Conservation (phyloP, 2,329 filamentous ascomycete genomes). For the Fusarium drepaniforme region DNA sequence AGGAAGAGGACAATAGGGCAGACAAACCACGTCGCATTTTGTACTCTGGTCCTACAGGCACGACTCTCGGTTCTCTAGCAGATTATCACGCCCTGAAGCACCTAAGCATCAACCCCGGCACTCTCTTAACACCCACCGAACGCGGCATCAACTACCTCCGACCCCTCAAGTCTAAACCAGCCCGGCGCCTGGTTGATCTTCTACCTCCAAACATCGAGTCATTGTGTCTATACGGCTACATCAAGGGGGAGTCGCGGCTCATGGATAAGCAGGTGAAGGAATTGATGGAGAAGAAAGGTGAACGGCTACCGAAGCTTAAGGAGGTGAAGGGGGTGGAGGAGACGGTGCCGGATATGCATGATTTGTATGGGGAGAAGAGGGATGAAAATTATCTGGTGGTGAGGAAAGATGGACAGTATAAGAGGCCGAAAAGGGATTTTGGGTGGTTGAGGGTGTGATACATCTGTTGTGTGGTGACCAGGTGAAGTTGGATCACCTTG, state of each 20-base stretch:
- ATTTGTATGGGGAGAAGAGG: background rate
- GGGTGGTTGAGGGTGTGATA: background rate
- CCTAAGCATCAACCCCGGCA: background rate
- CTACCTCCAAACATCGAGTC: background rate
- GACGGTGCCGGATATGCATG: background rate
- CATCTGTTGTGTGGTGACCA: background rate
- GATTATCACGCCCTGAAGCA: background rate
- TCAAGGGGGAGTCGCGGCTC: background rate
- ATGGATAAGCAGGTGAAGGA: background rate
- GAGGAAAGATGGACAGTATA: background rate
- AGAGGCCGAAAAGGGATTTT: background rate
- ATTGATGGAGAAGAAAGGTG: background rate
- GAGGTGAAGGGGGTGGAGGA: background rate
- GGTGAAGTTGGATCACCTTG: background rate
- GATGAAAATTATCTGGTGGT: background rate
- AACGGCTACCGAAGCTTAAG: background rate
- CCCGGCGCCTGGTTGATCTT: background rate
- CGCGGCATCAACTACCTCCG: background rate
- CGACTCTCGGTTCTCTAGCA: background rate
- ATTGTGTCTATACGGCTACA: background rate
- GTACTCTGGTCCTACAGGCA: background rate
- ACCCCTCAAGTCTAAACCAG: background rate
- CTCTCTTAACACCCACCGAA: background rate
- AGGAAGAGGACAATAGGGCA: background rate
- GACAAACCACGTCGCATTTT: background rate